Base-by-base conservation (phyloP, 164 flowering plant genomes). In the Magnolia officinalis region DNA sequence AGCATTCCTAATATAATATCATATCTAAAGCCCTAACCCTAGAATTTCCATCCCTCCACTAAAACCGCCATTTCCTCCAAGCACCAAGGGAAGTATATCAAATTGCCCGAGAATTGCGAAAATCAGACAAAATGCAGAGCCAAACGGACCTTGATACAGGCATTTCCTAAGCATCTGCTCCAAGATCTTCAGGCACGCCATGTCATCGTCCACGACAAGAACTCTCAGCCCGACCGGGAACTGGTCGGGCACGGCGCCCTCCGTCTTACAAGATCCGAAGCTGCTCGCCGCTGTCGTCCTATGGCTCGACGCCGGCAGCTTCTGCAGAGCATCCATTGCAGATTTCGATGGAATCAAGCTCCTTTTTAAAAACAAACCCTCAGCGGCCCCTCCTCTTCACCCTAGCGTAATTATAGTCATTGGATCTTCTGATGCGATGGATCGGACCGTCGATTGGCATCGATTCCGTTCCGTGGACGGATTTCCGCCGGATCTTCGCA, bases 191-290 rank as follows among this genome's bases (percentile, higher is more conserved):
- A 94, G 78, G 78, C 93, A 91, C 18, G 83, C 79, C n/a, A 74
- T 37, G 75, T 92, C 96, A 79, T 92, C 97, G 50, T 94, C 98
- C 2, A 94, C 98, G 1, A 90, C 96, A 16, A 94, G 86, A 72
- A 94, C 97, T 77, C 95, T 86, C 78, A 94, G 70, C 14, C 98
- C 98, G 4, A 80, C 89, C 24, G 96, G 96, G 72, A 94, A 92
- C 85, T 83, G 85, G 75, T 88, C 92, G 6, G 86, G 20, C 20
- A 24, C 74, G 20, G 58, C 49, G 50, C 64, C 78, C 8, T 79
- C 88, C 6, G 73, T 72, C 78, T 72, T 78, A 23, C 84, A 71
- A 26, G 85, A 68, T 18, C 78, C 86, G 37, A 79, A 78, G 66
- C 73, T 65, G 59, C 78, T 76, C 20, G 71, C 85, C 6, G 66